These are phyloP conservation scores for Eragrostis nindensis DNA, from an alignment of 176 grass and related monocot species.

Conservation along the genomic window DNA sequence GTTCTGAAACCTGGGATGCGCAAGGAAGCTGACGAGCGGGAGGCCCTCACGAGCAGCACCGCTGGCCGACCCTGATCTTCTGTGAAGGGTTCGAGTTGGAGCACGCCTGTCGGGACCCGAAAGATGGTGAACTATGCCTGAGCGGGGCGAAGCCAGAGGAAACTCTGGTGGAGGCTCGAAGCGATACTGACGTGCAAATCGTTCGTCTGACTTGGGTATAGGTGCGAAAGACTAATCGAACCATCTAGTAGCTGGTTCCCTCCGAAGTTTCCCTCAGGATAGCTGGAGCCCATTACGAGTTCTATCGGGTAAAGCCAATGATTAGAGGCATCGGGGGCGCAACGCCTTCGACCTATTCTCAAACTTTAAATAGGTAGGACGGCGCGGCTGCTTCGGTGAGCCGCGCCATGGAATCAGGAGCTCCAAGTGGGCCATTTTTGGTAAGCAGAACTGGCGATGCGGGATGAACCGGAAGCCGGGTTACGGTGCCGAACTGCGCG, in stretches of 20 bases:
- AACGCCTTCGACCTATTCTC: conserved; percentile 64
- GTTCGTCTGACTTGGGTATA: conserved; percentile 44
- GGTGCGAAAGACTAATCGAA: conserved; percentile 53
- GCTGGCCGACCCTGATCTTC: conserved; percentile 65
- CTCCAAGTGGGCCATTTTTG: conserved; percentile 82
- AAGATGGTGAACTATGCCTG: conserved; percentile 70
- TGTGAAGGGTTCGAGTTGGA: conserved; percentile 83
- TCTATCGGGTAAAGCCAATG: conserved; percentile 67
- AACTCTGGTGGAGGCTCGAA: conserved; percentile 74
- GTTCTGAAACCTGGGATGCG: no score
- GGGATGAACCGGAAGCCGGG: conserved; percentile 64
- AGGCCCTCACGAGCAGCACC: no score
- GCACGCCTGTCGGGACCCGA: conserved; percentile 66
- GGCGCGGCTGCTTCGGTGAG: conserved; percentile 32
- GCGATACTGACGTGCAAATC: conserved; percentile 56
- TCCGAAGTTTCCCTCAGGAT: conserved; percentile 60
- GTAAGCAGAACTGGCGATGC: conserved; percentile 78
- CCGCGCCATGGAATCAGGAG: conserved; percentile 41
- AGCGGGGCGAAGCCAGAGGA: conserved; percentile 71
- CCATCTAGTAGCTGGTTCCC: conserved; percentile 60
- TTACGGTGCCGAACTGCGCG: conserved; percentile 57
- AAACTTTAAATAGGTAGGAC: conserved; percentile 61
- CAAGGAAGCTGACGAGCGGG: no score
- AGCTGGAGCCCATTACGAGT: conserved; percentile 57
- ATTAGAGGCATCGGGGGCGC: conserved; percentile 72